Conservation (phyloP, 768 basidiomycete genomes). For the Hydnomerulius pinastri region DNA sequence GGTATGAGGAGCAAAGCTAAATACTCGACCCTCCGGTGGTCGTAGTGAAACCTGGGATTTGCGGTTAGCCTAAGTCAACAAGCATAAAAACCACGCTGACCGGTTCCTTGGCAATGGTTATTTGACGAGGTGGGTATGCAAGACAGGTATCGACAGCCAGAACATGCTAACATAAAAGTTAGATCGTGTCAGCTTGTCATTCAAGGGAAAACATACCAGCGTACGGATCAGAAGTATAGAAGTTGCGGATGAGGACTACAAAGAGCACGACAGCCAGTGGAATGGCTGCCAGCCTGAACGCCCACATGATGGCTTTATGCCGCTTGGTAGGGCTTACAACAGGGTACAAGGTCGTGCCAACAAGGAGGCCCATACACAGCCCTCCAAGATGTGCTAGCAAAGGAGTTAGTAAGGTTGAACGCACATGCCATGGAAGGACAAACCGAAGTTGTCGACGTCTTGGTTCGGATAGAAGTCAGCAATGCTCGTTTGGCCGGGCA, state of each 20-base stretch:
- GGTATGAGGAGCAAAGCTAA: constrained; percentile 12
- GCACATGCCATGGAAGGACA: constrained; percentile 17
- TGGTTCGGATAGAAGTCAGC: constrained; percentile 21
- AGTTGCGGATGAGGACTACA: constrained; percentile 82
- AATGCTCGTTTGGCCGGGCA: background rate
- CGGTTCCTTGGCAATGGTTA: constrained; percentile 61
- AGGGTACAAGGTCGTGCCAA: constrained; percentile 85
- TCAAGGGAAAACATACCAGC: constrained; percentile 52
- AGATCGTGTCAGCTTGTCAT: background rate
- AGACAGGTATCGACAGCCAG: constrained; percentile 87
- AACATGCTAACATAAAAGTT: constrained; percentile 56
- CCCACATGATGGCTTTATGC: constrained; percentile 73
- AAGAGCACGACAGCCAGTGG: constrained; percentile 79
- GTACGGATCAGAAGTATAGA: constrained; percentile 86
- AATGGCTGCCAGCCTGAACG: constrained; percentile 69
- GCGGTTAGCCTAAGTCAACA: constrained; percentile 2
- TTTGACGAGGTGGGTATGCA: constrained; percentile 82
- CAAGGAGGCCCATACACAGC: constrained; percentile 80
- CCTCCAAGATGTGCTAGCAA: constrained; percentile 82
- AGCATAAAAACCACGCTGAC: constrained; percentile 13
- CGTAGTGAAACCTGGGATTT: constrained; percentile 27
- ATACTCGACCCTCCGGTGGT: constrained; percentile 33
- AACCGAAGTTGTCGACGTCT: constrained; percentile 92
- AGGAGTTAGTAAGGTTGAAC: background rate
- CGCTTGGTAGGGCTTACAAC: constrained; percentile 80